A percentile compares a stretch with the other conserved stretches of the same genome.
These are phyloP conservation scores for Exophiala sp. DNA, from an alignment of 2,329 filamentous ascomycete species.

Conservation along the genomic window DNA sequence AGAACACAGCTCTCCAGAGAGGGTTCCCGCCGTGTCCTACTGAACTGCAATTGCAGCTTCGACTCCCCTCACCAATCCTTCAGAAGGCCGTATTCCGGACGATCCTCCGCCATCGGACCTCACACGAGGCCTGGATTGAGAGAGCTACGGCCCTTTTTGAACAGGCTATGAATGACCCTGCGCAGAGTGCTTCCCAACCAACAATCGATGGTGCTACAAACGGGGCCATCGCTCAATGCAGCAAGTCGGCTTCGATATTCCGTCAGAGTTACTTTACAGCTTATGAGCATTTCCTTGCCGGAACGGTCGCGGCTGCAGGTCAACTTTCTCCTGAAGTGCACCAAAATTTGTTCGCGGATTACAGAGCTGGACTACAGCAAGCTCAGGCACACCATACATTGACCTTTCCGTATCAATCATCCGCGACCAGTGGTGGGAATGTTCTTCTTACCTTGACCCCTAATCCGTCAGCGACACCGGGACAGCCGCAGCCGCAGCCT, in stretches of 20 bases:
- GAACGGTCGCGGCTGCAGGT: background rate
- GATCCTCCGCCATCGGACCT: background rate
- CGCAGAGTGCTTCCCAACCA: background rate
- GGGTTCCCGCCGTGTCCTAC: constrained; percentile 7
- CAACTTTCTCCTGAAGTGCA: background rate
- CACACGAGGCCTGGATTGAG: background rate
- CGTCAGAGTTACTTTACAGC: background rate
- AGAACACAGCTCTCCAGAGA: background rate
- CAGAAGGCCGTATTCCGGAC: constrained; percentile 10
- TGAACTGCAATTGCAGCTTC: constrained; percentile 5
- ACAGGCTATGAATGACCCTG: background rate
- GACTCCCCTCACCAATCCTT: constrained; percentile 12
- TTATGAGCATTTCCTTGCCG: too few species aligned
- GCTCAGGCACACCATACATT: background rate
- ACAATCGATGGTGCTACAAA: too few species aligned
- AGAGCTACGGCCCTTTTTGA: constrained; percentile 4
- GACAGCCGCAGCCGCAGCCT: background rate
- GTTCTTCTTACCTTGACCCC: background rate
- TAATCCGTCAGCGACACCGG: background rate
- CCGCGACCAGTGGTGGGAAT: background rate
- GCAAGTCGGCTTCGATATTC: background rate
- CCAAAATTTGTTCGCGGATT: background rate
- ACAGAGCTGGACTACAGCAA: too few species aligned
- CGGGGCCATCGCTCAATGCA: background rate
- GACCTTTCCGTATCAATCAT: background rate